Base-by-base conservation (phyloP, 140 eudicot genomes). In the Stevia rebaudiana region DNA sequence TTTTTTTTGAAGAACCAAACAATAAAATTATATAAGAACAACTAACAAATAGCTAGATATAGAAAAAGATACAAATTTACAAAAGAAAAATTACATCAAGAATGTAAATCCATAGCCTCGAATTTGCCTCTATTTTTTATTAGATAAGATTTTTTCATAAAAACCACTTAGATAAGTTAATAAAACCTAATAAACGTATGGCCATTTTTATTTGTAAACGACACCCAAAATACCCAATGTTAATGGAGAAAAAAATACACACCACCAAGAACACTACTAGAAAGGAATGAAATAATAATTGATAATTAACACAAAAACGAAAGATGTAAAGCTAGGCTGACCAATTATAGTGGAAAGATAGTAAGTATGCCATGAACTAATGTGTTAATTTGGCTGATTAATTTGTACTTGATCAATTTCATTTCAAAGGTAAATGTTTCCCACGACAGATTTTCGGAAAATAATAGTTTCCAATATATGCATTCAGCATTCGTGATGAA, bases 401-500 rank as follows among this genome's bases (percentile, higher is more conserved):
- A 48, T 76, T 65, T 39, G 71, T 62, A 64, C 70, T 64, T 65
- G 50, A 52, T 42, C 24, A 25, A 65, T 53, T 59, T 73, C 71
- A 56, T 65, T 58, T 71, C 78, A 77, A 66, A 68, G 67, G 52
- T 40, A 67, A 46, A 77, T 41, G 58, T 68, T 70, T 76, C 33
- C 33, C 4, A 28, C 33, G 33, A 28, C 33, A 28, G 33, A 28
- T 28, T 28, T 28, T 28, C 33, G 2, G 33, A 28, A 28, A 28
- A 28, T 1, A 28, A 2, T 28, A 2, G 2, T 28, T 28, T 28
- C 33, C n/a, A n/a, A n/a, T n/a, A n/a, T 28, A 28, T 28, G 33
- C 33, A 28, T 28, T 28, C n/a, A n/a, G n/a, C n/a, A n/a, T n/a
- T n/a, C n/a, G n/a, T n/a, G n/a, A n/a, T n/a, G n/a, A 28, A 28